Evolutionary conservation across 2,329 filamentous ascomycete genomes (phyloP), one percentile per base, ranked within the genome.

Genomic region (Penicillium sp.): DNA sequence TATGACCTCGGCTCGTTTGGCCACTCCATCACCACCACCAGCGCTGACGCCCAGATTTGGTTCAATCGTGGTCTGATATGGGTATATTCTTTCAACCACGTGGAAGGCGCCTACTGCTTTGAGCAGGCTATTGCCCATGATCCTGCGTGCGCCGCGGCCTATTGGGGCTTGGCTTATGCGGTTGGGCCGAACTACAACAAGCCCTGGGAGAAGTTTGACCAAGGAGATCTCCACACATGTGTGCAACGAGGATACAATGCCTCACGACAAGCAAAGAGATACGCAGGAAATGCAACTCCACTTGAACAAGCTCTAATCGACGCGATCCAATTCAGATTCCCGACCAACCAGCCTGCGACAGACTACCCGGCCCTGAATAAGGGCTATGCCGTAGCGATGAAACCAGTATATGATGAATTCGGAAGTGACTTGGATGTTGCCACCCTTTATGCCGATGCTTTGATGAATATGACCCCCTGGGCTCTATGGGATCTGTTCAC

Each of bases 21-120:
- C 33, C 82, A 84, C n/a, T 65, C 75, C 3, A 76, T 90, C 46
- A 85, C 75, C 37, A 86, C 86, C 0, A 71, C 64, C 17, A 84
- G 70, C 64, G 43, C 69, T 4, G 77, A 80, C 46, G 81, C 86
- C 1, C 84, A 89, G 67, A 75, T 65, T 7, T 92, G 89, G 89
- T 91, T 90, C 69, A 80, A 88, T 69, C 84, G 88, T 3, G 89
- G 88, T 2, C 75, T 92, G n/a, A 78, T 86, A 23, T 92, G 89
- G 89, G 82, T 80, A 43, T 92, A 89, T 71, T 87, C 79, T 23
- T 93, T 93, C 77, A 91, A 92, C 69, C 89, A 91, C 67, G 86
- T 88, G 63, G 89, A 91, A 70, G 83, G 87, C 0, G 81, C 80
- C 76, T 19, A 61, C 35, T 82, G 80, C 62, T 82, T 82, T 51